Conservation (phyloP, 768 basidiomycete species). For the Chalciporus chontae region DNA sequence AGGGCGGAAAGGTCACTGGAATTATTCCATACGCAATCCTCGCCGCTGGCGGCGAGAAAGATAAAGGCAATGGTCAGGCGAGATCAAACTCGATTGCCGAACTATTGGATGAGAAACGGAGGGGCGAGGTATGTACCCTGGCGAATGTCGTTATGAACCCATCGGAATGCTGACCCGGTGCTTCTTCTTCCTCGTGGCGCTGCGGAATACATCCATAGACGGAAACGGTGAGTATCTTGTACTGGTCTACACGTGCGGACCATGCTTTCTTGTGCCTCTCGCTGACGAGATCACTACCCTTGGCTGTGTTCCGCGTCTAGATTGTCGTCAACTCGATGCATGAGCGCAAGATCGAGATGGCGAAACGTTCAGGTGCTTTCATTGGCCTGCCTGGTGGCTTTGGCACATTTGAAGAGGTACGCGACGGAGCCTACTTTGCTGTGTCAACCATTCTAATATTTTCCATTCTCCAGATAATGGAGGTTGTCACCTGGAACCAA, state of each 20-base stretch:
- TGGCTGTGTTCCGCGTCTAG: conserved; percentile 29
- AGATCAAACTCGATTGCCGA: conserved; percentile 18
- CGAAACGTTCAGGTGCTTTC: conserved; percentile 73
- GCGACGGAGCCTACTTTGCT: conserved; percentile 1
- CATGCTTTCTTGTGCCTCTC: neutral
- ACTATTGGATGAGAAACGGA: conserved; percentile 28
- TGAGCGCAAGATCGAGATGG: conserved; percentile 90
- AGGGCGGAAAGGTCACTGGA: conserved; percentile 72
- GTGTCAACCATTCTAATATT: neutral
- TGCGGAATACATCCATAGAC: conserved; percentile 14
- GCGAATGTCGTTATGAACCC: neutral
- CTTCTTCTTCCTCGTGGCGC: neutral
- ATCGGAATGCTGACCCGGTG: conserved; percentile 9
- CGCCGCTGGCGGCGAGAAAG: conserved; percentile 58
- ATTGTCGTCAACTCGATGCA: conserved; percentile 81
- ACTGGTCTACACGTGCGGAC: conserved; percentile 3
- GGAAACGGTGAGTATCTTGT: conserved; percentile 28
- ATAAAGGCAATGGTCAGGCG: conserved; percentile 36
- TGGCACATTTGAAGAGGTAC: conserved; percentile 90
- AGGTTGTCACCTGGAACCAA: conserved; percentile 95
- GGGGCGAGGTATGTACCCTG: conserved; percentile 33
- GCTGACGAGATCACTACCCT: conserved; percentile 8
- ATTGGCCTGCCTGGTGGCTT: conserved; percentile 90
- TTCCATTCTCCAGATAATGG: conserved; percentile 55
- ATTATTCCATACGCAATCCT: conserved; percentile 78